These are phyloP conservation scores for Magnusiomyces fungicola DNA, from an alignment of 1,139 yeast species.

Conservation along the genomic window DNA sequence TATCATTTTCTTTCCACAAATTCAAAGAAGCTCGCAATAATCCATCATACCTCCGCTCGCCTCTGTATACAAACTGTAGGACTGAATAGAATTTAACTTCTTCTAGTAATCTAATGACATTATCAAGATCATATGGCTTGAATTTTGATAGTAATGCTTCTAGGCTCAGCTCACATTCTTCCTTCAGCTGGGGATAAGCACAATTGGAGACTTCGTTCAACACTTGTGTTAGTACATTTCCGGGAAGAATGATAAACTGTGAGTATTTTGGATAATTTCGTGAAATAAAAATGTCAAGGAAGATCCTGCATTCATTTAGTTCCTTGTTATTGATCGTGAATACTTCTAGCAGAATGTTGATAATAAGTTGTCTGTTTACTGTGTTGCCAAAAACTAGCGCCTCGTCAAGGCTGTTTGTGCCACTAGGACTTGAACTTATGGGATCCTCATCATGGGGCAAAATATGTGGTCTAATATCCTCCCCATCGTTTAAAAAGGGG, in stretches of 20 bases:
- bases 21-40: constrained; percentile 40
- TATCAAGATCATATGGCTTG: constrained; percentile 45
- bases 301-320: constrained; percentile 20
- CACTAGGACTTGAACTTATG: not conserved
- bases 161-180: constrained; percentile 67
- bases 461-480: constrained; percentile 14
- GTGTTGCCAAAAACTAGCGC: constrained; percentile 28
- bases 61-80: constrained; percentile 48
- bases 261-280: constrained; percentile 71
- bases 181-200: constrained; percentile 35
- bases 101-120: constrained; percentile 45
- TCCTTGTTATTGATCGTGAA: constrained; percentile 29
- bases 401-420: constrained; percentile 17
- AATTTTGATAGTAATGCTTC: constrained; percentile 58
- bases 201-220: constrained; percentile 47
- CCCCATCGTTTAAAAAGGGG: constrained; percentile 45
- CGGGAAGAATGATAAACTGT: constrained; percentile 68
- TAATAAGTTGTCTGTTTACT: constrained; percentile 56
- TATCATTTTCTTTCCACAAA: constrained; percentile 15
- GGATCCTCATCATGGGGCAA: not conserved
- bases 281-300: constrained; percentile 61
- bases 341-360: constrained; percentile 56
- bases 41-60: constrained; percentile 46
- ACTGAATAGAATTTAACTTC: constrained; percentile 52
- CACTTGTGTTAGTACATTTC: constrained; percentile 43